Percentiles rank a stretch among this genome's conserved stretches.
Conservation (phyloP, 805 yeast species). For the Candida orba region DNA sequence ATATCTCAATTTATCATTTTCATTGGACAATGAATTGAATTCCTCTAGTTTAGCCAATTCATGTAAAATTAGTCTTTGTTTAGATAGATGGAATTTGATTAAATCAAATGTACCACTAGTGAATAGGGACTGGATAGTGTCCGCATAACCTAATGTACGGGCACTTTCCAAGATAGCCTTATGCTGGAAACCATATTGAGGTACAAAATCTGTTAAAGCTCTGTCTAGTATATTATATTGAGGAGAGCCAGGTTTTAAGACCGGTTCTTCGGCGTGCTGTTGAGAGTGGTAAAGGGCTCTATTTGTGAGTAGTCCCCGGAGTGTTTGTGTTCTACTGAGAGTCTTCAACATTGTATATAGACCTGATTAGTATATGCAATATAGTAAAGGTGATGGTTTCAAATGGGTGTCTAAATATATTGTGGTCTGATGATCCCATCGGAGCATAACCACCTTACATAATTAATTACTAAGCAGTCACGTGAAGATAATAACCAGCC, state of each 20-base stretch:
- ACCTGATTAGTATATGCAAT: too few species aligned
- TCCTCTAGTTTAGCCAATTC: conserved; percentile 25
- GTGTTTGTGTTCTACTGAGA: background rate
- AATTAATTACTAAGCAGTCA: background rate
- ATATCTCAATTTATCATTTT: conserved; percentile 36
- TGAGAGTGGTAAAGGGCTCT: conserved; percentile 22
- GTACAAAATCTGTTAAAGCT: conserved; percentile 35
- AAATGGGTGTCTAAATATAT: background rate
- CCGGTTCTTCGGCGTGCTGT: conserved; percentile 21
- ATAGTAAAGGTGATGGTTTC: too few species aligned
- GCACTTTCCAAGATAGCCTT: conserved; percentile 43
- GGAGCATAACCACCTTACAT: background rate
- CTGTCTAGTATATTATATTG: conserved; percentile 34
- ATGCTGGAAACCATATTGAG: conserved; percentile 44
- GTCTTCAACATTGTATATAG: background rate
- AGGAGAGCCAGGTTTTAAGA: conserved; percentile 22
- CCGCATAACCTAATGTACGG: conserved; percentile 42
- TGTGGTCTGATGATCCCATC: background rate
- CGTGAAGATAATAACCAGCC: background rate
- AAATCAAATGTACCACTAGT: conserved; percentile 42
- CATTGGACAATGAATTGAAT: conserved; percentile 26
- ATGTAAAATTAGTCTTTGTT: conserved; percentile 38
- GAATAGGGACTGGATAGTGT: conserved; percentile 38
- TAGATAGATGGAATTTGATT: conserved; percentile 47
- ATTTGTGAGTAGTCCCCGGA: background rate